Evolutionary conservation across 352 stramenopile species (phyloP), one percentile per base, ranked within the genome.

Genomic region (Phytophthora europaea): DNA sequence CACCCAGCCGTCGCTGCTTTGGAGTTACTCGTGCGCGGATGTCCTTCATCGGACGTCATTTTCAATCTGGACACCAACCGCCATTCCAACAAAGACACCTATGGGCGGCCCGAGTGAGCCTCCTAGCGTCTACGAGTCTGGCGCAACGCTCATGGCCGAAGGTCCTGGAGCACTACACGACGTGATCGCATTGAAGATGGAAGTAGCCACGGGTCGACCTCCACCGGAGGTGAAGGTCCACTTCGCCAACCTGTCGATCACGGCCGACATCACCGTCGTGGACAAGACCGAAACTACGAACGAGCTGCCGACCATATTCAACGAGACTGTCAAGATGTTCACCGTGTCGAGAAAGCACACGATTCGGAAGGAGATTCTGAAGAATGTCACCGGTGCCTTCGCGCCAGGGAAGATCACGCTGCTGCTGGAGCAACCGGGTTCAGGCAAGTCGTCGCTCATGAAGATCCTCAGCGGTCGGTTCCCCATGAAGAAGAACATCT

Each of bases 241-340:
- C n/a, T n/a, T n/a, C n/a, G n/a, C n/a, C 52, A 62, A 68, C 23
- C 36, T 76, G 40, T 73, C 70, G 6, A 31, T 76, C 6, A 40
- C 57, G 7, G 70, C 57, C 2, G 72, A 79, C 13, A 63, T 77
- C 18, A 45, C 66, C 6, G 59, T 85, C 9, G 63, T 60, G 10
- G 36, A 73, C 50, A 75, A 71, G 45, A 65, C 65, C 45, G 57
- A 59, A 7, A 22, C 55, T 36, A 65, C 64, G 13, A 65, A 61
- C 47, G 78, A 84, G 45, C 66, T 87, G 5, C 78, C 80, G 28
- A 85, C 78, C 1, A 67, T 85, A 26, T 16, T 59, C 13, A 87
- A 81, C 40, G n/a, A n/a, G n/a, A 61, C 57, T 23, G 12, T 67
- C 23, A 70, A 71, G 22, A 72, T 72, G 58, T 72, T 81, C 43